These are phyloP conservation scores for Podaxis rugospora DNA, from an alignment of 768 basidiomycete genomes.

Conservation along the genomic window DNA sequence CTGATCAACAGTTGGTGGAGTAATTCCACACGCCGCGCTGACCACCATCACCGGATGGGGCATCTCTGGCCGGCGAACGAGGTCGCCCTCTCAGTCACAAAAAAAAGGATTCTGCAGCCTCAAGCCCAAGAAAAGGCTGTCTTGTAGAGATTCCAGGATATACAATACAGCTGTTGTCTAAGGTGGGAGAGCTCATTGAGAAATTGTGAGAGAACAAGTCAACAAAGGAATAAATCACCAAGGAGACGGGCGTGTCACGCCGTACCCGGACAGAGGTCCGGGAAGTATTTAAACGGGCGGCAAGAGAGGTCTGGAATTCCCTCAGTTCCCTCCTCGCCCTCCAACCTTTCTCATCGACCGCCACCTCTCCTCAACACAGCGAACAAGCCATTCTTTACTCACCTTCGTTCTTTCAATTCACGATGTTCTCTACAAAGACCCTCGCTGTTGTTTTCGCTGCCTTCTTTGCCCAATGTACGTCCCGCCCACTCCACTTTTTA, in stretches of 20 bases:
- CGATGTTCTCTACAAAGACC: conserved; percentile 16
- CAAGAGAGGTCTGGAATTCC: not conserved
- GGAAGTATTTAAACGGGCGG: conserved; percentile 5
- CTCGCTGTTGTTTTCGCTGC: conserved; percentile 39
- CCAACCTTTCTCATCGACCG: not conserved
- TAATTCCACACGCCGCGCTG: not conserved
- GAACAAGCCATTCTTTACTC: conserved; percentile 10
- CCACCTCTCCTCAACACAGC: conserved; percentile 1
- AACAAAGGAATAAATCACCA: conserved; percentile 2
- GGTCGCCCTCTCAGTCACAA: not conserved
- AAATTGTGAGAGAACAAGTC: not conserved
- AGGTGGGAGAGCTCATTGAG: not conserved
- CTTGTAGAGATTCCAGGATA: not conserved
- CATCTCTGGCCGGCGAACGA: not conserved
- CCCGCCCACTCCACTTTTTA: not conserved
- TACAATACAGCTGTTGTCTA: not conserved
- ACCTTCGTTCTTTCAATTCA: conserved; percentile 4
- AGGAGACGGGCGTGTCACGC: not conserved
- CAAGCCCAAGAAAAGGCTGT: not conserved
- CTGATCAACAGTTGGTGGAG: not conserved
- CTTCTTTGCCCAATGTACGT: conserved; percentile 41
- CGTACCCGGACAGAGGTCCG: not conserved
- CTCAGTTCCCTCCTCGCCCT: not conserved
- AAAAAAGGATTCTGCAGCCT: not conserved
- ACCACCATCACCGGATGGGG: not conserved